Evolutionary conservation across 2,329 filamentous ascomycete genomes (phyloP).

Genomic region (Microsporum canis): DNA sequence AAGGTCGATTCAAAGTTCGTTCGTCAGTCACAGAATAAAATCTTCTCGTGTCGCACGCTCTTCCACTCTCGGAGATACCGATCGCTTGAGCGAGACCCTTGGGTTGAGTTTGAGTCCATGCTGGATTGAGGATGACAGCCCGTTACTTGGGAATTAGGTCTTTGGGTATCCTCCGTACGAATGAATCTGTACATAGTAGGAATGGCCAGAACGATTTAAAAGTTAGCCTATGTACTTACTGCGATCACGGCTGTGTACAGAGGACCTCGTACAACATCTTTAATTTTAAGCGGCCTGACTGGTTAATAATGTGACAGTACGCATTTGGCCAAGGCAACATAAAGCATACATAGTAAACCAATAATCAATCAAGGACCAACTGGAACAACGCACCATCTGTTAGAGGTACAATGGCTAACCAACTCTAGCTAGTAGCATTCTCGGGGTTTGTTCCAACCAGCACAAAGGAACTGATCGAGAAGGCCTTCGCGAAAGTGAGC

Average conservation of each 20-base stretch:
- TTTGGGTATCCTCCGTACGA: background rate
- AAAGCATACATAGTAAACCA: background rate
- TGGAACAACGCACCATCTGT: background rate
- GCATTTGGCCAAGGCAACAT: background rate
- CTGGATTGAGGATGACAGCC: background rate
- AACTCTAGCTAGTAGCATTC: background rate
- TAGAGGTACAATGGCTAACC: background rate
- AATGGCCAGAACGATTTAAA: background rate
- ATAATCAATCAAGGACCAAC: background rate
- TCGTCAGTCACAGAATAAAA: background rate
- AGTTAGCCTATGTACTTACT: background rate
- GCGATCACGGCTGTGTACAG: too few relatives aligned
- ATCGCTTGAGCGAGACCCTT: background rate
- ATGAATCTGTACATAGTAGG: too few relatives aligned
- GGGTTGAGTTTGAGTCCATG: background rate
- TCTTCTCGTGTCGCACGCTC: background rate
- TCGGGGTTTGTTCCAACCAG: background rate
- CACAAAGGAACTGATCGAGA: background rate
- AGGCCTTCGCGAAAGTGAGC: background rate
- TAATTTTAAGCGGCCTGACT: background rate
- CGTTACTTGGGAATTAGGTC: background rate
- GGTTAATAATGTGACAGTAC: background rate
- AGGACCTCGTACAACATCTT: background rate
- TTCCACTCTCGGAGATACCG: background rate
- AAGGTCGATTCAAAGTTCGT: background rate